A percentile compares a stretch with the other conserved stretches of the same genome.
Conservation (phyloP, 805 yeast species). For the Wickerhamiella australiensis region DNA sequence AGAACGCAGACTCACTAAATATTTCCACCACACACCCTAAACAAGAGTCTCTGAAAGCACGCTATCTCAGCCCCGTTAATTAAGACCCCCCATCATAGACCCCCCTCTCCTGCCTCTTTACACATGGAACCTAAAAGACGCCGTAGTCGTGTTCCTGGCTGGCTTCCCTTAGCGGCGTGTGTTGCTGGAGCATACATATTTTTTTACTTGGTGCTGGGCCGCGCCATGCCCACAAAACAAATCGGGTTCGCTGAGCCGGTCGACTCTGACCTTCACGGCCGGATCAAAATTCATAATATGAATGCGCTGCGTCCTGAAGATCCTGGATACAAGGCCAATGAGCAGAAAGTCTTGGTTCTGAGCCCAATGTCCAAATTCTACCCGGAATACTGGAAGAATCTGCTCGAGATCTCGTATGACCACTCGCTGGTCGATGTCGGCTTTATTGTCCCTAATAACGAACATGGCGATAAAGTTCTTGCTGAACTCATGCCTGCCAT, state of each 20-base stretch:
- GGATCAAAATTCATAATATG: constrained; percentile 35
- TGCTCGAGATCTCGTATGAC: constrained; percentile 65
- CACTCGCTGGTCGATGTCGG: constrained; percentile 78
- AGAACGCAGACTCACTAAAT: too few relatives aligned
- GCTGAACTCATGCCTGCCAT: constrained; percentile 62
- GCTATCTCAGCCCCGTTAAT: background rate
- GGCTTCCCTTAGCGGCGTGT: constrained; percentile 5
- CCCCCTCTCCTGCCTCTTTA: background rate
- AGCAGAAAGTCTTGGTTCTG: constrained; percentile 72
- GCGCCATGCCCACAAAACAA: constrained; percentile 16
- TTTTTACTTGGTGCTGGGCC: constrained; percentile 7
- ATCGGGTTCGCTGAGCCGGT: constrained; percentile 21
- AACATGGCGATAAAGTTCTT: constrained; percentile 72
- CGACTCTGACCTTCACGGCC: constrained; percentile 21
- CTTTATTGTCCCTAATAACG: constrained; percentile 74
- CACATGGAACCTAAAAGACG: constrained; percentile 12
- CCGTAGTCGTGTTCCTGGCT: background rate
- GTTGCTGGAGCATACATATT: constrained; percentile 4
- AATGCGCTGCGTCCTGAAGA: constrained; percentile 57
- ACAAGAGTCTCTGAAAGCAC: background rate
- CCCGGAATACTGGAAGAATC: constrained; percentile 77
- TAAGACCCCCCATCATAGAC: background rate
- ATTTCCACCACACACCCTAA: too few relatives aligned
- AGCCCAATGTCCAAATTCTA: constrained; percentile 86
- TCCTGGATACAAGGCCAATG: constrained; percentile 56